A percentile compares a stretch with the other conserved stretches of the same genome.
These are phyloP conservation scores for Fomitopsis pinicola DNA, from an alignment of 1,284 basidiomycete genomes.

Conservation along the genomic window DNA sequence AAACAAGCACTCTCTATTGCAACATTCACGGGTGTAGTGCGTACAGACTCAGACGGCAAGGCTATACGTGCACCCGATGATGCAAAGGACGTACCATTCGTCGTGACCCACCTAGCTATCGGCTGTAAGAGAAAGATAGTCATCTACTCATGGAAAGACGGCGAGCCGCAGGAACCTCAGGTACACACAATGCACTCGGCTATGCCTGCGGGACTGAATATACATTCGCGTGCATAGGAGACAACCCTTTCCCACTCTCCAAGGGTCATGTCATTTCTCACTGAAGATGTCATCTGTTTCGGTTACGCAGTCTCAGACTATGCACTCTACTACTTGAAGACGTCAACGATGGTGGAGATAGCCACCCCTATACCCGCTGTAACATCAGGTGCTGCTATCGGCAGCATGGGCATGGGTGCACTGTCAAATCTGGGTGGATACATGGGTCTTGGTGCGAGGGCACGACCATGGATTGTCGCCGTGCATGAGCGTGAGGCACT, in stretches of 20 bases:
- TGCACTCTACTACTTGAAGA: slow-evolving; percentile 67
- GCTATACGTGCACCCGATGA: slow-evolving; percentile 14
- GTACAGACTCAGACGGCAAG: slow-evolving; percentile 25
- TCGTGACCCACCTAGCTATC: slow-evolving; percentile 77
- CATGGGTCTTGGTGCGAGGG: slow-evolving; percentile 77
- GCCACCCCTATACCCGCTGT: slow-evolving; percentile 42
- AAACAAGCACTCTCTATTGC: slow-evolving; percentile 82
- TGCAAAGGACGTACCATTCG: slow-evolving; percentile 47
- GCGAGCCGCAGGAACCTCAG: slow-evolving; percentile 72
- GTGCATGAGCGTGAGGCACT: slow-evolving; percentile 68
- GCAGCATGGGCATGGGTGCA: slow-evolving; percentile 60
- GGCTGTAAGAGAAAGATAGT: slow-evolving; percentile 86
- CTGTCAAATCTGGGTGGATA: slow-evolving; percentile 83
- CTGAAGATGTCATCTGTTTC: slow-evolving; percentile 62
- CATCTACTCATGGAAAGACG: slow-evolving; percentile 85
- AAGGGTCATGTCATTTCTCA: slow-evolving; percentile 66
- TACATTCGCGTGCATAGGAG: slow-evolving; percentile 50
- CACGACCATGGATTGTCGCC: slow-evolving; percentile 61
- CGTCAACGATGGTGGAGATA: slow-evolving; percentile 56
- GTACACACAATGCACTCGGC: slow-evolving; percentile 32
- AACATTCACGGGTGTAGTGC: slow-evolving; percentile 59
- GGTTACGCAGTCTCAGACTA: slow-evolving; percentile 76
- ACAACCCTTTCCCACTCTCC: slow-evolving; percentile 81
- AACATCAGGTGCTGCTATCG: slow-evolving; percentile 33
- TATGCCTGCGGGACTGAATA: not conserved